These are phyloP conservation scores for Ophiosphaerella herpotricha DNA, from an alignment of 2,329 filamentous ascomycete genomes.

Conservation along the genomic window DNA sequence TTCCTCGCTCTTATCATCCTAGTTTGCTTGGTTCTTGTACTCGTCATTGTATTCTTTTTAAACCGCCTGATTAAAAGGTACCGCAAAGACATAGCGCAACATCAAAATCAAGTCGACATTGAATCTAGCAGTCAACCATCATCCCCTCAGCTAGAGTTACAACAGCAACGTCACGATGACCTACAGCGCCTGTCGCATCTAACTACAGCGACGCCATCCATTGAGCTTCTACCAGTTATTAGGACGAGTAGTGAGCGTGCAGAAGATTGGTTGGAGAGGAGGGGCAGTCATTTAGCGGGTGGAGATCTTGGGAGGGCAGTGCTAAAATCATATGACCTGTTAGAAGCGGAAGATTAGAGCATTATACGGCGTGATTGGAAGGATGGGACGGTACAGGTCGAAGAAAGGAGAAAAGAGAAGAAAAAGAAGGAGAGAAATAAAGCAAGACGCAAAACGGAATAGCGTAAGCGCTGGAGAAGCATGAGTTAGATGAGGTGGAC, in stretches of 20 bases:
- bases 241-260: slow-evolving; percentile 19
- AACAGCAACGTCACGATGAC: slow-evolving; percentile 7
- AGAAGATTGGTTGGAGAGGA: slow-evolving; percentile 23
- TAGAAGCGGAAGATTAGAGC: slow-evolving; percentile 3
- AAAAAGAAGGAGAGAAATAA: not conserved
- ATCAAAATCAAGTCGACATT: slow-evolving; percentile 1
- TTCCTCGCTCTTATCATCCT: slow-evolving; percentile 22
- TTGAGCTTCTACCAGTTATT: slow-evolving; percentile 16
- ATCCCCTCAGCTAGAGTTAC: slow-evolving; percentile 6
- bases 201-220: slow-evolving; percentile 4
- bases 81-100: not conserved
- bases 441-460: not conserved
- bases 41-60: slow-evolving; percentile 21
- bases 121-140: slow-evolving; percentile 3
- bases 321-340: slow-evolving; percentile 1
- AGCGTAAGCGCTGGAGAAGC: not conserved
- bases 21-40: slow-evolving; percentile 13
- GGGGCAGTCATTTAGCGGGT: slow-evolving; percentile 3
- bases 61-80: slow-evolving; percentile 12
- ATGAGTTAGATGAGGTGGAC: not conserved
- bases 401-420: not conserved
- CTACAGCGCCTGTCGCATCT: slow-evolving; percentile 10
- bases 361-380: slow-evolving; percentile 8
- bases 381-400: not conserved
- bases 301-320: slow-evolving; percentile 6